Evolutionary conservation across 495 filamentous ascomycete species (phyloP).

Genomic region (Annulohypoxylon stygium): DNA sequence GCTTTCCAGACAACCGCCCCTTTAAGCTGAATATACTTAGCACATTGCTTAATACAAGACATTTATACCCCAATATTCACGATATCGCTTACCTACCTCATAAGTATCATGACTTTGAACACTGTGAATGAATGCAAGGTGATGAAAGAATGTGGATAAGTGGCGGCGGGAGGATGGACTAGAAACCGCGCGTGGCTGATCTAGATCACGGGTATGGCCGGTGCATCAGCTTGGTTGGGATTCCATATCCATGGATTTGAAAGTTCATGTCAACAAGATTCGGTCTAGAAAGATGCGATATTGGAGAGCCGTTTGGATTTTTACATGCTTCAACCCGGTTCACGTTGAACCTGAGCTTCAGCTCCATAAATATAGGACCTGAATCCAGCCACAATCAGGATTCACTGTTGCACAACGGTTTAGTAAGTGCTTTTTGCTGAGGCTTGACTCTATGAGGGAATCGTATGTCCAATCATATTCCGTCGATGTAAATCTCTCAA

Average conservation of each 20-base stretch:
- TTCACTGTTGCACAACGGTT: constrained; percentile 13
- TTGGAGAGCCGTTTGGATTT: constrained; percentile 1
- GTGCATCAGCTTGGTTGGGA: background rate
- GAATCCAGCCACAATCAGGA: constrained; percentile 22
- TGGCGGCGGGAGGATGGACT: background rate
- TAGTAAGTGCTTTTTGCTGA: constrained; percentile 10
- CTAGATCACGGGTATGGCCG: background rate
- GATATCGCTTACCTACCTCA: background rate
- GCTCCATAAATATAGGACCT: constrained; percentile 21
- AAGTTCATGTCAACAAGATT: background rate
- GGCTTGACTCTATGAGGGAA: constrained; percentile 17
- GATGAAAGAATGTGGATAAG: background rate
- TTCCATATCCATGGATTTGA: background rate
- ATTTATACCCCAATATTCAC: background rate
- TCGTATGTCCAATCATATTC: constrained; percentile 21
- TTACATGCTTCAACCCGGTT: constrained; percentile 8
- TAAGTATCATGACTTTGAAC: background rate
- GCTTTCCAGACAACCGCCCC: background rate
- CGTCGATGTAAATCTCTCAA: constrained; percentile 2
- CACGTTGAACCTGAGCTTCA: constrained; percentile 11
- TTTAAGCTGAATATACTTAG: background rate
- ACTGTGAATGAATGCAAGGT: background rate
- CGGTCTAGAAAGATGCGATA: background rate
- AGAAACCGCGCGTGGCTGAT: background rate
- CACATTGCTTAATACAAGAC: background rate